Base-by-base conservation (phyloP, 2,329 filamentous ascomycete species). In the Colletotrichum aenigma region DNA sequence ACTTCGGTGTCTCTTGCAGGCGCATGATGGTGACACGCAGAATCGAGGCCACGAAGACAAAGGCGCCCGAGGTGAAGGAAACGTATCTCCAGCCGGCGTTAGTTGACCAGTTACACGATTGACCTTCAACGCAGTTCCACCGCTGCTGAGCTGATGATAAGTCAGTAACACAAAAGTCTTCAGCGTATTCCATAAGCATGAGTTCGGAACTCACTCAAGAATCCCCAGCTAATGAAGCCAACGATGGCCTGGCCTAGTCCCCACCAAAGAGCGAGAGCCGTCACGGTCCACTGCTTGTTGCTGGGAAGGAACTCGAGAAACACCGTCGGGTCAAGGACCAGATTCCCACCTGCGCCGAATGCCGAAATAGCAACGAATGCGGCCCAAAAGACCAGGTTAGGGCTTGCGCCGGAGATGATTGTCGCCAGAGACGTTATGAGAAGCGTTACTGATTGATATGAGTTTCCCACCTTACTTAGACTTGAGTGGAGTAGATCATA, bases 311-410 rank as follows among this genome's bases (percentile, higher is more conserved):
- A 88, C 76, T 88, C 86, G 32, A 88, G 81, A 65, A 87, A 87
- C 48, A 88, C 85, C 4, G 86, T 87, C 18, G 91, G 93, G 77
- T 93, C 91, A 4, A 93, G 83, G 1, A 93, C 89, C 18, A 93
- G 81, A 79, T 93, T 94, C 3, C 92, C 92, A 16, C 92, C 92
- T 2, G 85, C 89, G 0, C 92, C 92, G 77, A 94, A 93, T 1
- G 90, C 88, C 38, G 89, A 85, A 61, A 93, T 80, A 15, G 87
- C 88, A 18, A 91, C 87, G 78, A 93, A 93, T 15, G 92, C 81
- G 0, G 90, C 91, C 21, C 93, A 84, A 1, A 90, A 88, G 6
- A 87, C 82, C 90, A 91, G 94, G 71, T 88, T 92, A 1, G 92
- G 92, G 32, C 89, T 87, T 0, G 89, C 91, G 3, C 92, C 93